Conservation (phyloP, 805 yeast species). For the Wickerhamomyces silvicola region DNA sequence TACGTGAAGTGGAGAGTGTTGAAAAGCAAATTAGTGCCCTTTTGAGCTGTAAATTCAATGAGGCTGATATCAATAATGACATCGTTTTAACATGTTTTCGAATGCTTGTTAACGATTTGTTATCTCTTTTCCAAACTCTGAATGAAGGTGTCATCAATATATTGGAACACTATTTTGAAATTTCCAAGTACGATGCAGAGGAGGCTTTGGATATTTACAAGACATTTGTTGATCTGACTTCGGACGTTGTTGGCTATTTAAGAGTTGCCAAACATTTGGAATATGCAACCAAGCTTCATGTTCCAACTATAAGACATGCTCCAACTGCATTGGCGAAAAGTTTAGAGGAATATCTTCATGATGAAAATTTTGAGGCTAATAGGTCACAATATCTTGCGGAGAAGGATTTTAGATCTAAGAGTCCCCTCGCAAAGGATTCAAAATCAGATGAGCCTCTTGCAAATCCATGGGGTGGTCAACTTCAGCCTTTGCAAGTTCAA, state of each 20-base stretch:
- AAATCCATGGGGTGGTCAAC: constrained; percentile 25
- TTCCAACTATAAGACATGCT: constrained; percentile 95
- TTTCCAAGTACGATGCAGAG: constrained; percentile 80
- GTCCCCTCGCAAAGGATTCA: background rate
- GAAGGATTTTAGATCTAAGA: constrained; percentile 40
- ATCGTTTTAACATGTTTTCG: constrained; percentile 78
- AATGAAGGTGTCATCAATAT: constrained; percentile 95
- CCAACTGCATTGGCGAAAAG: constrained; percentile 88
- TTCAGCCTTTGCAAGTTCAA: constrained; percentile 20
- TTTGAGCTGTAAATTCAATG: constrained; percentile 66
- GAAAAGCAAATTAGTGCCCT: constrained; percentile 74
- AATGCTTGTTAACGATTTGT: constrained; percentile 81
- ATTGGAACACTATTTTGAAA: constrained; percentile 91
- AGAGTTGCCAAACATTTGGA: constrained; percentile 87
- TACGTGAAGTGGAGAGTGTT: constrained; percentile 81
- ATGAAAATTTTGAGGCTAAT: constrained; percentile 76
- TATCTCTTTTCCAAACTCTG: constrained; percentile 79
- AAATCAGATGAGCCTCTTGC: constrained; percentile 4
- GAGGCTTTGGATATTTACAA: constrained; percentile 81
- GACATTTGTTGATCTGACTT: constrained; percentile 77
- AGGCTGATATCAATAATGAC: constrained; percentile 79
- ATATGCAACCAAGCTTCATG: constrained; percentile 79
- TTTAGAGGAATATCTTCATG: constrained; percentile 82
- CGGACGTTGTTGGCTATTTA: constrained; percentile 79
- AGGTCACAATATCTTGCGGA: constrained; percentile 73